These are phyloP conservation scores for Kernera saxatilis DNA, from an alignment of 345 rosid species.

Conservation along the genomic window DNA sequence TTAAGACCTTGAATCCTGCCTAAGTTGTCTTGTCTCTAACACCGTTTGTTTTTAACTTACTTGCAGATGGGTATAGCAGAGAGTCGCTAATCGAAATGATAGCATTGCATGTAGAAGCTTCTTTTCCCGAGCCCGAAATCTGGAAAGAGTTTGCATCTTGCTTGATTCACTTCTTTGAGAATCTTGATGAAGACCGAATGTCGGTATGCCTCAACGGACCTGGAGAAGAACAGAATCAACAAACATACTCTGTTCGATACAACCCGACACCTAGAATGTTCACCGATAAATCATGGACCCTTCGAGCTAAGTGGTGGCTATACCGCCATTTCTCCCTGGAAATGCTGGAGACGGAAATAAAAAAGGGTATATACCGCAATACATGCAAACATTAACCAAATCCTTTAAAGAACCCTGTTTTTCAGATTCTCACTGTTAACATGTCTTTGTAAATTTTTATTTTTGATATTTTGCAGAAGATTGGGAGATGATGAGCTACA, in stretches of 20 bases:
- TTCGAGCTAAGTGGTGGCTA: constrained; percentile 68
- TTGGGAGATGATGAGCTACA: constrained; percentile 47
- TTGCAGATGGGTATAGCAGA: constrained; percentile 52
- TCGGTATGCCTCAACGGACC: constrained; percentile 42
- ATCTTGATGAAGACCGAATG: constrained; percentile 54
- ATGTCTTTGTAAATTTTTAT: background rate
- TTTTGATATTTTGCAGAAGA: constrained; percentile 19
- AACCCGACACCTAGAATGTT: constrained; percentile 40
- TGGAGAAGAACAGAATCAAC: constrained; percentile 29
- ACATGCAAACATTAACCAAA: no score
- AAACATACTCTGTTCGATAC: constrained; percentile 28
- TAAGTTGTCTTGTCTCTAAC: background rate
- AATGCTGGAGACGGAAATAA: constrained; percentile 43
- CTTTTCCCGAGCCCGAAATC: constrained; percentile 32
- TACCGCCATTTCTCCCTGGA: constrained; percentile 53
- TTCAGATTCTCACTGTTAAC: background rate
- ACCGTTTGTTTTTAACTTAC: background rate
- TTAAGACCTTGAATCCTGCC: background rate
- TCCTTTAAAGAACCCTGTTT: no score
- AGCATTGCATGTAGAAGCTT: constrained; percentile 78
- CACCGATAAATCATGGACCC: constrained; percentile 42
- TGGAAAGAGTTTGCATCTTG: constrained; percentile 85
- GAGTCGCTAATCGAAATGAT: constrained; percentile 66
- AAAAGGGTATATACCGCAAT: constrained; percentile 37
- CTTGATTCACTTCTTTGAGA: constrained; percentile 40